A percentile compares a stretch with the other conserved stretches of the same genome.
These are phyloP conservation scores for Trichoderma harzianum DNA, from an alignment of 2,329 filamentous ascomycete genomes.

Conservation along the genomic window DNA sequence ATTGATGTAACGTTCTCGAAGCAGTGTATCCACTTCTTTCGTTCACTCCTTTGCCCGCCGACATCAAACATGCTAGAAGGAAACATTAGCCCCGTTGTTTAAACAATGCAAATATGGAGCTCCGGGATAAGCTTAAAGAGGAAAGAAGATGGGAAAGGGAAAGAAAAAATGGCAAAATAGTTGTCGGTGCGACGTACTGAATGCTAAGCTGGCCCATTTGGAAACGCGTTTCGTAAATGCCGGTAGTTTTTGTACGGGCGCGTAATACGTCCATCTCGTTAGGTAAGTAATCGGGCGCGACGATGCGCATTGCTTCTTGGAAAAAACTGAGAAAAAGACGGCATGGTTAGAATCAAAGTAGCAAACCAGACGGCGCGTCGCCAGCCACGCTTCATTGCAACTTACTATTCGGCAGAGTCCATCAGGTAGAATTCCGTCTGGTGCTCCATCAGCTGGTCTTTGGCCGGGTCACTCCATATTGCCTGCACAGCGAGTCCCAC, in stretches of 20 bases:
- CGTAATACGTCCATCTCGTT: conserved; percentile 93
- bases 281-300: conserved; percentile 79
- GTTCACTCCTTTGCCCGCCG: conserved; percentile 91
- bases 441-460: conserved; percentile 80
- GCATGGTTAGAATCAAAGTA: not conserved
- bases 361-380: not conserved
- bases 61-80: conserved; percentile 92
- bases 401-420: conserved; percentile 98
- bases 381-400: conserved; percentile 15
- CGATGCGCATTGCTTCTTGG: conserved; percentile 84
- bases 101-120: not conserved
- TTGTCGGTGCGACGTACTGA: conserved; percentile 62
- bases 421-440: conserved; percentile 98
- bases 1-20: conserved; percentile 99
- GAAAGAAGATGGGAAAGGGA: not conserved
- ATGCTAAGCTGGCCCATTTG: conserved; percentile 98
- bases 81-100: conserved; percentile 20
- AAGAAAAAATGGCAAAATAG: not conserved
- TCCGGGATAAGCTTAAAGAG: not conserved
- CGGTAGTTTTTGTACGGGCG: conserved; percentile 95
- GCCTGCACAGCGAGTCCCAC: conserved; percentile 80
- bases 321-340: conserved; percentile 69
- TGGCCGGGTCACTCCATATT: conserved; percentile 86
- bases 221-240: conserved; percentile 98
- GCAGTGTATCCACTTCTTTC: conserved; percentile 99